Evolutionary conservation across 2,329 filamentous ascomycete species (phyloP), one percentile per base, ranked within the genome.

Genomic region (Clonostachys sp.): DNA sequence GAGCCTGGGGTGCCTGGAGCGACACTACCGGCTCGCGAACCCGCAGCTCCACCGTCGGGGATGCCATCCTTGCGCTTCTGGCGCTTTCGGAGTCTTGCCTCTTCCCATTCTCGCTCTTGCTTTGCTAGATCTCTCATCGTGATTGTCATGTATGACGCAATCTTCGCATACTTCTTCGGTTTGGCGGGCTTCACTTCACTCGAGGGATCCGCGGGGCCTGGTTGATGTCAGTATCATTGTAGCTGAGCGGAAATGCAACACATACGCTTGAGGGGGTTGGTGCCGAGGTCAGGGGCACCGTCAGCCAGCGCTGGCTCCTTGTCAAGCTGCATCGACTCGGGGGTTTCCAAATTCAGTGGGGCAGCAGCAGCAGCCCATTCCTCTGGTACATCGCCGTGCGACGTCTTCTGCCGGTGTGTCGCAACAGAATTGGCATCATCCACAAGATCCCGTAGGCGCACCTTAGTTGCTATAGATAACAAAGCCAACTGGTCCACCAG

Each of bases 401-500:
- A 89, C 17, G 86, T 88, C 50, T 78, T 83, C 60, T 89, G 86
- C 46, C 92, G 82, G 50, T 81, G 87, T 50, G 77, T 76, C 4
- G 89, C 81, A 42, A 95, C 68, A 10, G 77, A 77, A 47, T 84
- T 80, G 12, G 89, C 84, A 57, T 96, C 91, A 59, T 91, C 87
- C 5, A 96, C 61, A 33, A 96, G 68, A 12, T 83, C 81, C 46
- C 88, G 78, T 36, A 96, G 57, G 30, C 90, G 80, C 56, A 95
- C 87, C 61, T 92, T 89, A 10, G 89, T 84, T 16, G 89, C 88
- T 48, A 96, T 78, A 6, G 90, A 94, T 49, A 96, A 64, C 14
- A 96, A 74, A 24, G 89, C 87, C 41, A 96, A 70, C 55, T 96
- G 87, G 51, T 96, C 91, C 13, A 87, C 86, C 34, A 96, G 72